Conservation (phyloP, 257 asterid genomes). For the Buddleja alternifolia region DNA sequence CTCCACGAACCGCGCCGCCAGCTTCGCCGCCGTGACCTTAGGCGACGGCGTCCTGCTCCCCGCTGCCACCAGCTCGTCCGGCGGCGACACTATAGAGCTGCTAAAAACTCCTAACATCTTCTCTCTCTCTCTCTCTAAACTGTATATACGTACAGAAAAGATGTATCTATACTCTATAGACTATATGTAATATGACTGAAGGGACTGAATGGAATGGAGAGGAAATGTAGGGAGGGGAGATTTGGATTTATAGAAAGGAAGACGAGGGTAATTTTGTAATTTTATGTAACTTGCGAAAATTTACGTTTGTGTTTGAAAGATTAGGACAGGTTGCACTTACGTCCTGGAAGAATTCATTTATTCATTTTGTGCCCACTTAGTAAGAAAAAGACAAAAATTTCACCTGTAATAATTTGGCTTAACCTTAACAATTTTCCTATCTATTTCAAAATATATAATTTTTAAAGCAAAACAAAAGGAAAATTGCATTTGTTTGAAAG, state of each 20-base stretch:
- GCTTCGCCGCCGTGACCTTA: slow-evolving; percentile 78
- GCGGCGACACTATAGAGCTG: slow-evolving; percentile 82
- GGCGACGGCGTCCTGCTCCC: slow-evolving; percentile 99
- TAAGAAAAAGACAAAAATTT: too few relatives aligned
- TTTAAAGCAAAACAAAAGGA: too few relatives aligned
- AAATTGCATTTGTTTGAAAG: too few relatives aligned
- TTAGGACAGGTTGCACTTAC: neutral
- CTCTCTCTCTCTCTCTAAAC: slow-evolving; percentile 24
- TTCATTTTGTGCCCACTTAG: slow-evolving; percentile 22
- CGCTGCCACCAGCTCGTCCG: slow-evolving; percentile 97
- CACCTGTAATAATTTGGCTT: too few relatives aligned
- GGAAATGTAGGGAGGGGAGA: slow-evolving; percentile 12
- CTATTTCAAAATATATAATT: too few relatives aligned
- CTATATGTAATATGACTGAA: too few relatives aligned
- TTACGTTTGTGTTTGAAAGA: neutral
- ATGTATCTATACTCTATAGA: neutral
- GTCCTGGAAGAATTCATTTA: slow-evolving; percentile 21
- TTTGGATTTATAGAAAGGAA: slow-evolving; percentile 52
- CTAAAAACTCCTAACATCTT: slow-evolving; percentile 91
- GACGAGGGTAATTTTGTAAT: slow-evolving; percentile 41
- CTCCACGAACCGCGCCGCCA: slow-evolving; percentile 72
- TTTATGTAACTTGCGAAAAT: neutral
- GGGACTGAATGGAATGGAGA: slow-evolving; percentile 36
- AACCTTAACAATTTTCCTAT: too few relatives aligned
- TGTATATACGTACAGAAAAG: slow-evolving; percentile 2